Evolutionary conservation across 768 basidiomycete species (phyloP).

Genomic region (Tulasnella sp.): DNA sequence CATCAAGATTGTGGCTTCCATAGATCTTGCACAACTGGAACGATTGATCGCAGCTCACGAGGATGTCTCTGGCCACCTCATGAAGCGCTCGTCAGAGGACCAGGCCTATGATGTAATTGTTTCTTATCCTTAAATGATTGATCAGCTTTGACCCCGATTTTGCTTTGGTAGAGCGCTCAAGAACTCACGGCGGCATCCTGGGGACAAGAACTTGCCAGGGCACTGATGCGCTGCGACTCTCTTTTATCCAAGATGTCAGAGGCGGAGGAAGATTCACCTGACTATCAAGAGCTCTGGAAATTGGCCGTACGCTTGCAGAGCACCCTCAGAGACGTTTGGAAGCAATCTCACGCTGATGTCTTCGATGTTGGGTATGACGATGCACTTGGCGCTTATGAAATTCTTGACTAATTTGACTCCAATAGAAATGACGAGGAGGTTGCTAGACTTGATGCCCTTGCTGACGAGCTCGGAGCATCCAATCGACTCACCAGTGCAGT

Average conservation of each 20-base stretch:
- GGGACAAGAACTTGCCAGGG: conserved; percentile 69
- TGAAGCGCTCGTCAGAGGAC: conserved; percentile 60
- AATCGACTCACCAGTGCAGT: conserved; percentile 71
- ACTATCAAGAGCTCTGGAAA: conserved; percentile 25
- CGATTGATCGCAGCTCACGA: conserved; percentile 48
- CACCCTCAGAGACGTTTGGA: conserved; percentile 63
- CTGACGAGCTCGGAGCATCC: conserved; percentile 63
- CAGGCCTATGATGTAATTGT: conserved; percentile 62
- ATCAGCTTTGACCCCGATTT: neutral
- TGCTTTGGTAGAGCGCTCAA: conserved; percentile 52
- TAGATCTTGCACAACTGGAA: conserved; percentile 41
- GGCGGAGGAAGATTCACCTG: conserved; percentile 21
- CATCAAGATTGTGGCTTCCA: conserved; percentile 39
- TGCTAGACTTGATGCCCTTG: conserved; percentile 48
- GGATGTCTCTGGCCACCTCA: conserved; percentile 52
- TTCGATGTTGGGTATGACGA: conserved; percentile 60
- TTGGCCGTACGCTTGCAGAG: conserved; percentile 36
- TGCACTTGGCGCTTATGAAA: neutral
- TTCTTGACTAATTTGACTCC: neutral
- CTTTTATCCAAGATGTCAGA: conserved; percentile 33
- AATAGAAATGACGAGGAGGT: conserved; percentile 59
- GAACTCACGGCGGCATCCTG: conserved; percentile 69
- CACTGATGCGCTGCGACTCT: conserved; percentile 44
- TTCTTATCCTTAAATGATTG: neutral
- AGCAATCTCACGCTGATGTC: conserved; percentile 50